These are phyloP conservation scores for Rasamsonia emersonii DNA, from an alignment of 2,329 filamentous ascomycete genomes.

Conservation along the genomic window DNA sequence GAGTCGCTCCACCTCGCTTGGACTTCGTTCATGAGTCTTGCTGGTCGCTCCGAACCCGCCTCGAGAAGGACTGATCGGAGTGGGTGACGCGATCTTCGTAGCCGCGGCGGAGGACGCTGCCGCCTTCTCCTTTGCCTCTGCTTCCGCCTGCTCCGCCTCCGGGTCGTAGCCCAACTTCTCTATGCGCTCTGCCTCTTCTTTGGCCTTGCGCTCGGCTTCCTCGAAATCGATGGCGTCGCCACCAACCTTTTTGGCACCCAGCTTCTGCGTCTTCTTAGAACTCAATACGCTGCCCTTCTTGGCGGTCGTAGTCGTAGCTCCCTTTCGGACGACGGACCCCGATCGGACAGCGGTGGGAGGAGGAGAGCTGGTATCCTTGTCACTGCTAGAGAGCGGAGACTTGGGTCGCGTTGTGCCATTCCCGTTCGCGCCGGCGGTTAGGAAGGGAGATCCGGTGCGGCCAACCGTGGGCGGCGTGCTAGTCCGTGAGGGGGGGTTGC, in stretches of 20 bases:
- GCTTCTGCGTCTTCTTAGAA: conserved; percentile 71
- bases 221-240: conserved; percentile 86
- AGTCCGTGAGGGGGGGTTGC: conserved; percentile 83
- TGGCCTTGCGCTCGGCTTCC: conserved; percentile 91
- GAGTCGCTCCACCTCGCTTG: conserved; percentile 75
- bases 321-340: conserved; percentile 76
- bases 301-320: conserved; percentile 50
- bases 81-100: conserved; percentile 62
- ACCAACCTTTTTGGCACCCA: conserved; percentile 86
- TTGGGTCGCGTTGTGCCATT: conserved; percentile 64
- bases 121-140: conserved; percentile 27
- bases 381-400: conserved; percentile 62
- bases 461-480: conserved; percentile 73
- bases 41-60: conserved; percentile 54
- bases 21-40: conserved; percentile 44
- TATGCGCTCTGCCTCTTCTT: conserved; percentile 93
- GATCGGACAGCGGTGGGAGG: conserved; percentile 60
- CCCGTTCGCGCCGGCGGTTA: conserved; percentile 59
- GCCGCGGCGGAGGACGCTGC: conserved; percentile 37
- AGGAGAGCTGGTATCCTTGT: conserved; percentile 42
- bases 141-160: conserved; percentile 62
- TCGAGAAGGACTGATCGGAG: conserved; percentile 60
- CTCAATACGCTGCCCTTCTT: conserved; percentile 81
- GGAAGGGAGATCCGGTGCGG: conserved; percentile 81
- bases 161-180: conserved; percentile 93